These are phyloP conservation scores for Apiotrichum veenhuisii DNA, from an alignment of 1,284 basidiomycete species.

Conservation along the genomic window DNA sequence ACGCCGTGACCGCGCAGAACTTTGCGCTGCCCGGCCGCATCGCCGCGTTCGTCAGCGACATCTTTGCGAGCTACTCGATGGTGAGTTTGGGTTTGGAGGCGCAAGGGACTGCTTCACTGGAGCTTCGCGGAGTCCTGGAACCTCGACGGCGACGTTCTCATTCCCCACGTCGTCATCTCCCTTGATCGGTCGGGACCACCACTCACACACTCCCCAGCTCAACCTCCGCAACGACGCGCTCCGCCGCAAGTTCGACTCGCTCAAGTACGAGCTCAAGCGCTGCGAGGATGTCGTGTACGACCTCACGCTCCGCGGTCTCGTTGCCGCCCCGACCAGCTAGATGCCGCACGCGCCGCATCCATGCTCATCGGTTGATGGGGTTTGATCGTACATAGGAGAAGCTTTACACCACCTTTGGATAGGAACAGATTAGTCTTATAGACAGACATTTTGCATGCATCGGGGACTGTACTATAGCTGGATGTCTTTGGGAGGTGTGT, in stretches of 20 bases:
- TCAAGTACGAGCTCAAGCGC: conserved; percentile 51
- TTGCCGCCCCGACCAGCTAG: conserved; percentile 1
- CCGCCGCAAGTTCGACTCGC: conserved; percentile 48
- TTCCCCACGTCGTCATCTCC: background rate
- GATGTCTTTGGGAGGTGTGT: background rate
- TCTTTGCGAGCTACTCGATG: conserved; percentile 50
- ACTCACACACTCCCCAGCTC: conserved; percentile 28
- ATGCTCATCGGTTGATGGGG: too few relatives aligned
- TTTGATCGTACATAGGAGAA: too few relatives aligned
- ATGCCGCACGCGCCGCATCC: too few relatives aligned
- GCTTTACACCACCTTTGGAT: too few relatives aligned
- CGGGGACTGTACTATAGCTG: background rate
- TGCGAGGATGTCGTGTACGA: conserved; percentile 52
- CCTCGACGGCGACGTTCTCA: background rate
- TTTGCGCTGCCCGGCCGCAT: conserved; percentile 48
- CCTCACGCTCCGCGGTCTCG: conserved; percentile 42
- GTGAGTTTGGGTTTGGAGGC: conserved; percentile 22
- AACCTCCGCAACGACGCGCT: conserved; percentile 50
- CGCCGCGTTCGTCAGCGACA: conserved; percentile 49
- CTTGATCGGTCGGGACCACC: background rate
- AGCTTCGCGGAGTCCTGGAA: background rate
- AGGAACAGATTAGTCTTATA: too few relatives aligned
- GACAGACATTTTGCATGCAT: too few relatives aligned
- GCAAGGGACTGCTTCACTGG: background rate
- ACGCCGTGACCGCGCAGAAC: conserved; percentile 49